Base-by-base conservation (phyloP, 257 asterid species). In the Avicennia marina region DNA sequence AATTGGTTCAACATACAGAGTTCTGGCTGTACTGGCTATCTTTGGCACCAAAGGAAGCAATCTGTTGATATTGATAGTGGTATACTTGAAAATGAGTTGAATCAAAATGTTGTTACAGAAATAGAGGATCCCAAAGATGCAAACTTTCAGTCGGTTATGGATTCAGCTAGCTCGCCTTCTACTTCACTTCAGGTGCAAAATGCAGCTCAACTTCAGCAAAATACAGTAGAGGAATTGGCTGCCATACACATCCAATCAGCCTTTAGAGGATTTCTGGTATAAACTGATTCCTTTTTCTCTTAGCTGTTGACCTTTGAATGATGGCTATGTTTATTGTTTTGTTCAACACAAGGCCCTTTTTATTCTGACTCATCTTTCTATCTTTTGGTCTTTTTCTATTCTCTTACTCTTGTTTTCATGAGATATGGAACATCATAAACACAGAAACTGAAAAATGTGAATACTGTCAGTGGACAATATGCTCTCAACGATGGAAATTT, bases 251-350 rank as follows among this genome's bases (percentile, higher is more conserved):
- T 93, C 63, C 99, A 93, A 76, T 82, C 97, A 56, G 94, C 96
- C 60, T 93, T 93, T 61, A 86, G 85, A 68, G 95, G 96, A 66
- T 89, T 93, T 74, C 83, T 93, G 96, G 99, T 93, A 80, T 63
- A 45, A 53, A 65, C 31, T 48, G 31, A 34, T 32, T 19, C 46
- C 29, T 62, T 15, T 33, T 48, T 36, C 7, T 11, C 26, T 18
- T 21, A n/a, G n/a, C n/a, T 50, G 12, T 13, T 58, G 50, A 54
- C 59, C 65, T 31, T 63, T 19, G 38, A 38, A 56, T 10, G 20
- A 19, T 46, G 8, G 53, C 43, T 47, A 7, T 29, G 33, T 29
- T 8, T 5, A n/a, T n/a, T n/a, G n/a, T 36, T 36, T 36, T 36
- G 41, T 36, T 29, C 34, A n/a, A n/a, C n/a, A n/a, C n/a, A n/a